Evolutionary conservation across 2,329 filamentous ascomycete species (phyloP).

Genomic region (Colletotrichum sidae): DNA sequence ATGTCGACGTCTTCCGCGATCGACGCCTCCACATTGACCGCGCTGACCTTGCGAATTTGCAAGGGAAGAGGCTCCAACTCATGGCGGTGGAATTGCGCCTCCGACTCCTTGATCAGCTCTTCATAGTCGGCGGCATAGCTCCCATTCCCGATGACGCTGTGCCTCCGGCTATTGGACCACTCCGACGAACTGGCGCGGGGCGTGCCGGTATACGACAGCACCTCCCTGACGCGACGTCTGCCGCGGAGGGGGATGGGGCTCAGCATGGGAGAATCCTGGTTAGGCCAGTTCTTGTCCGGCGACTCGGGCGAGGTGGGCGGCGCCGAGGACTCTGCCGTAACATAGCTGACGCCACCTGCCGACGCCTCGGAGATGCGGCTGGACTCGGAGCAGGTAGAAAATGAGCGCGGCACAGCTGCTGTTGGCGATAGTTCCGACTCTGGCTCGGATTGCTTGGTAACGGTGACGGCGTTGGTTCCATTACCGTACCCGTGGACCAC

Average conservation of each 20-base stretch:
- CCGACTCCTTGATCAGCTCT: slow-evolving; percentile 40
- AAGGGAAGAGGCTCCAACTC: slow-evolving; percentile 37
- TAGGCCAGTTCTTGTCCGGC: slow-evolving; percentile 30
- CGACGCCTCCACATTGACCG: slow-evolving; percentile 21
- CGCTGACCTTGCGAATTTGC: slow-evolving; percentile 38
- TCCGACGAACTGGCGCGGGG: slow-evolving; percentile 9
- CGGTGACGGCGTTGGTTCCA: slow-evolving; percentile 56
- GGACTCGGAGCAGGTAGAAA: slow-evolving; percentile 39
- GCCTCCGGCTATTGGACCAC: slow-evolving; percentile 4
- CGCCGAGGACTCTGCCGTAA: slow-evolving; percentile 43
- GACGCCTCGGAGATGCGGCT: slow-evolving; percentile 40
- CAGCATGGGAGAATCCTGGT: slow-evolving; percentile 30
- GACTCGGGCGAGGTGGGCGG: slow-evolving; percentile 41
- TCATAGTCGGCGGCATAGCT: slow-evolving; percentile 44
- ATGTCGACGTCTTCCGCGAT: slow-evolving; percentile 39
- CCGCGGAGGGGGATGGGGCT: slow-evolving; percentile 42
- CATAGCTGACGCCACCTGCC: slow-evolving; percentile 43
- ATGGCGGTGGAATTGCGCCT: slow-evolving; percentile 30
- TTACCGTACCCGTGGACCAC: slow-evolving; percentile 66
- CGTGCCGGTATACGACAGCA: slow-evolving; percentile 22
- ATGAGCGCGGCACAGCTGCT: slow-evolving; percentile 30
- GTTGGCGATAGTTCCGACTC: neutral
- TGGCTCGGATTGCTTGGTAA: slow-evolving; percentile 9
- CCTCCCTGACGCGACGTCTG: slow-evolving; percentile 42
- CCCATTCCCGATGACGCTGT: slow-evolving; percentile 13